Evolutionary conservation across 306 rosid species (phyloP), one percentile per base, ranked within the genome.

Genomic region (Psophocarpus tetragonolobus): DNA sequence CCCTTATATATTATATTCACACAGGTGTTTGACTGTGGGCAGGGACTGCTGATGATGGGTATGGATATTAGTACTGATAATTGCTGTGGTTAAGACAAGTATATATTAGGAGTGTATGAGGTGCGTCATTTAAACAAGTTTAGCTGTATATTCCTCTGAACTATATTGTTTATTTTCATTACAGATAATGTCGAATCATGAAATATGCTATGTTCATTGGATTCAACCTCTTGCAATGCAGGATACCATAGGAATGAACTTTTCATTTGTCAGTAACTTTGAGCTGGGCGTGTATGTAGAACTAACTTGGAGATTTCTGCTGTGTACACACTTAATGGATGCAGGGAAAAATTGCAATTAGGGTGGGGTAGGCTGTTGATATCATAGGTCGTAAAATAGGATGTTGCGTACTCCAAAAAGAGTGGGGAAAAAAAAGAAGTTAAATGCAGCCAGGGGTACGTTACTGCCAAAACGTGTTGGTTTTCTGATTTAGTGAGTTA

Each of bases 81-180:
- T 56, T 76, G 42, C 66, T 71, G 71, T 81, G 72, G 71, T 57
- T 58, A 50, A 70, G 65, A 41, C 45, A 18, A 74, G 83, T 78
- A 65, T 75, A 80, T 78, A 82, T 27, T 81, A 68, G 58, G 68
- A 58, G 84, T 78, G 78, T 68, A 50, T 68, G 61, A 81, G 78
- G 33, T 50, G 74, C 71, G 82, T 84, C 68, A 8, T 45, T 76
- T 39, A 54, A 47, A 47, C 53, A 44, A 48, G 48, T 44, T 44
- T 72, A 56, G 78, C 44, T 33, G 32, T 42, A 44, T 57, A 38
- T 77, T 81, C 51, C 61, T 73, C 67, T 47, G 2, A 20, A 42
- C 61, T 13, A 29, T 74, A 29, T 54, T 78, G n/a, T 51, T 75
- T 41, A 9, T 44, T 54, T 57, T 78, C 48, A 35, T 26, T 44